Conservation (phyloP, 495 filamentous ascomycete species). For the Hypomontagnella monticulosa region DNA sequence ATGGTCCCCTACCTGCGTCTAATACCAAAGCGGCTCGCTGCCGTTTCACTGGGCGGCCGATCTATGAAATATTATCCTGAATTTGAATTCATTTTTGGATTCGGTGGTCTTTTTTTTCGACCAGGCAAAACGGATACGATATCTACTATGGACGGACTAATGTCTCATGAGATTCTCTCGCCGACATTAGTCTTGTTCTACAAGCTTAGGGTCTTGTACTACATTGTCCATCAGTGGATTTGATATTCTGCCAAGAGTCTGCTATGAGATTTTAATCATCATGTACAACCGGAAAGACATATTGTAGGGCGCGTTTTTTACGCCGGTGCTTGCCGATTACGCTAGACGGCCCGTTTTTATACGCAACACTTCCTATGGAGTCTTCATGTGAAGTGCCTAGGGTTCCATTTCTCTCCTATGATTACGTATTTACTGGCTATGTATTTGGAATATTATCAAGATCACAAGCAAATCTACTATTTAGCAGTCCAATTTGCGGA, state of each 20-base stretch:
- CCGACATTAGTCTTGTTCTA: slow-evolving; percentile 20
- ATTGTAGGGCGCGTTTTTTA: slow-evolving; percentile 34
- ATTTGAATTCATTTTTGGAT: not conserved
- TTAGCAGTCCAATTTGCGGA: not conserved
- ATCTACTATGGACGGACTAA: not conserved
- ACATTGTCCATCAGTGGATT: not conserved
- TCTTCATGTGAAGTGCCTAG: not conserved
- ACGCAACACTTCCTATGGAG: no score
- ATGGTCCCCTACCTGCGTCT: not conserved
- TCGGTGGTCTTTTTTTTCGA: not conserved
- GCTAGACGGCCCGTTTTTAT: slow-evolving; percentile 2
- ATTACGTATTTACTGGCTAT: not conserved
- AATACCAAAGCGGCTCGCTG: slow-evolving; percentile 15
- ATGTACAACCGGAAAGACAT: slow-evolving; percentile 6
- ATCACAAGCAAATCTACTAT: not conserved
- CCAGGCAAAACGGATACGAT: slow-evolving; percentile 13
- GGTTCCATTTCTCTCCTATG: slow-evolving; percentile 4
- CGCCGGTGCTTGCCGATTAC: slow-evolving; percentile 29
- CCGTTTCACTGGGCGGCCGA: slow-evolving; percentile 18
- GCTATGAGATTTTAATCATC: not conserved
- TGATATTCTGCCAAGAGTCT: no score
- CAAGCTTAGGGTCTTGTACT: slow-evolving; percentile 16
- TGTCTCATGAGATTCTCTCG: slow-evolving; percentile 23
- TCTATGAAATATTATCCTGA: not conserved
- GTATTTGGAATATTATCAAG: not conserved